Base-by-base conservation (phyloP, 2,329 filamentous ascomycete species). In the Diplodia seriata region DNA sequence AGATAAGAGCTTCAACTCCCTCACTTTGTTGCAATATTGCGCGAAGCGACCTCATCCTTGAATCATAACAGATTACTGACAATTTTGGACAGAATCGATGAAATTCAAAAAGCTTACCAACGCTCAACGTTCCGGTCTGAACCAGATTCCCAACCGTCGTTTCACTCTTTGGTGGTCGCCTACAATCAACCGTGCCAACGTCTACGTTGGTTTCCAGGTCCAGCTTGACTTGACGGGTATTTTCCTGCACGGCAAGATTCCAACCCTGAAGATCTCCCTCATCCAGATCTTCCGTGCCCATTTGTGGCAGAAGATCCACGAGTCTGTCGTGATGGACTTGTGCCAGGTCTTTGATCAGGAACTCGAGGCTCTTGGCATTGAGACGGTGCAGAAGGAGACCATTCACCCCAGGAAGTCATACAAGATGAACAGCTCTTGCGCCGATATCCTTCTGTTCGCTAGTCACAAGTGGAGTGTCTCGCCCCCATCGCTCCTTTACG, bases 361-460 rank as follows among this genome's bases (percentile, higher is more conserved):
- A 78, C 83, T 99, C 53, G 95, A 99, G 79, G 93, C 95, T 38
- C 85, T 99, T 4, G 94, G 94, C 43, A 97, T 99, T 68, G 95
- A 99, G 80, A 96, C 93, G 2, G 95, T 98, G 4, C 95, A 99
- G 78, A 99, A 99, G 81, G 95, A 99, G 83, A 98, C 95, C 0
- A 99, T 99, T 69, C 95, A 99, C 84, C 95, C 95, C 64, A 88
- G 95, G 87, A 99, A 99, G 82, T 97, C 93, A 4, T 99, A 99
- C 88, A 99, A 99, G 88, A 99, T 99, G 95, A 99, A 99, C 85
- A 97, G 94, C 75, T 98, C 94, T 68, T 98, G 95, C 75, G 95
- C 96, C 4, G 95, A 99, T 79, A 97, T 99, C 71, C 85, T 98
- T 66, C 87, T 99, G 11, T 99, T 99, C 76, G 94, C 95, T 47